Evolutionary conservation across 148 eudicot species (phyloP).

Genomic region (Vaccinium darrowii): DNA sequence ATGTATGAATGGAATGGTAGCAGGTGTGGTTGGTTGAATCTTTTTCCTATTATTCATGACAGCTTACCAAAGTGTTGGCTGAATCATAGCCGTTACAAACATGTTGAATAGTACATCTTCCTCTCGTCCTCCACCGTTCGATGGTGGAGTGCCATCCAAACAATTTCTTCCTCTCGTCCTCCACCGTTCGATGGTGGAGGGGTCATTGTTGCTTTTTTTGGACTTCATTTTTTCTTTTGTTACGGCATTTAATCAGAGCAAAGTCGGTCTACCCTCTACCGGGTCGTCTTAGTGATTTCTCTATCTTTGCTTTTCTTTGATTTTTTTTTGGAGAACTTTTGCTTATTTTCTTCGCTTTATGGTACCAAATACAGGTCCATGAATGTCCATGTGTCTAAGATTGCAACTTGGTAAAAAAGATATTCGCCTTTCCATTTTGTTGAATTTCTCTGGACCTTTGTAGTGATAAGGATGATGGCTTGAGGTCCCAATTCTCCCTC

Average conservation of each 20-base stretch:
- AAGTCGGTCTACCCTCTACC: slow-evolving; percentile 26
- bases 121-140: not conserved
- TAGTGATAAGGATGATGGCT: not conserved
- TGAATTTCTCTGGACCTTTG: not conserved
- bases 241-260: slow-evolving; percentile 16
- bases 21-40: slow-evolving; percentile 7
- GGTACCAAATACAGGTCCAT: not conserved
- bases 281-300: slow-evolving; percentile 10
- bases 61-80: not conserved
- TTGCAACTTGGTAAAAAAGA: slow-evolving; percentile 1
- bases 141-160: slow-evolving; percentile 1
- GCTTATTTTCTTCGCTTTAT: not conserved
- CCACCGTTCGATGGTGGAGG: slow-evolving; percentile 5
- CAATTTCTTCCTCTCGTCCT: too few relatives aligned
- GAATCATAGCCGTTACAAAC: not conserved
- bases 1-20: slow-evolving; percentile 13
- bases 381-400: not conserved
- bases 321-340: not conserved
- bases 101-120: not conserved
- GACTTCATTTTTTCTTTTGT: not conserved
- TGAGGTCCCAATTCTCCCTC: not conserved
- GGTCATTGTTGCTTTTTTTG: slow-evolving; percentile 1
- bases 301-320: not conserved
- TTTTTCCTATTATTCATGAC: not conserved
- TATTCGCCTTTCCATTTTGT: slow-evolving; percentile 4